Conservation (phyloP, 1,284 basidiomycete genomes). For the Tranzscheliella williamsii region DNA sequence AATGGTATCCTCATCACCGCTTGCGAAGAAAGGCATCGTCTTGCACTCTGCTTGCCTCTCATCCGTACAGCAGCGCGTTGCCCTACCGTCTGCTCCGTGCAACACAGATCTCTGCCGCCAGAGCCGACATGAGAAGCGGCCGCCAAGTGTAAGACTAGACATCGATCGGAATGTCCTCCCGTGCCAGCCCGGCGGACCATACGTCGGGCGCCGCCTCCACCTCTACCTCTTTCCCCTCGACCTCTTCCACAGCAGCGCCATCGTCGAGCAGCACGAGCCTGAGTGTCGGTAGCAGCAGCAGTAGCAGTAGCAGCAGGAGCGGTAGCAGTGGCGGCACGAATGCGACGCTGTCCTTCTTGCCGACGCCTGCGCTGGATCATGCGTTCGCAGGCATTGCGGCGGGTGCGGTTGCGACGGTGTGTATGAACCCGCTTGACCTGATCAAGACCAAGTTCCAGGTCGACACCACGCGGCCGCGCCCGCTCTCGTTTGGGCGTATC, state of each 20-base stretch:
- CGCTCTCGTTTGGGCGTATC: slow-evolving; percentile 4
- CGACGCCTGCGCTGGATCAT: slow-evolving; percentile 71
- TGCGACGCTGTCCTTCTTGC: slow-evolving; percentile 43
- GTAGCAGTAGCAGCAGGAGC: no score
- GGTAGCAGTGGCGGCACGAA: background rate
- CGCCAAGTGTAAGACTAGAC: no score
- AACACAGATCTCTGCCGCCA: no score
- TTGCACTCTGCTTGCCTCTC: no score
- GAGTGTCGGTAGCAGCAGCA: no score
- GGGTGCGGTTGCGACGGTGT: slow-evolving; percentile 86
- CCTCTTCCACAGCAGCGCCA: background rate
- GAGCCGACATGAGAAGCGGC: no score
- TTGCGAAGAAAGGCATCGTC: no score
- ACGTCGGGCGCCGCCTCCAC: background rate
- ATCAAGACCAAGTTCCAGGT: slow-evolving; percentile 94
- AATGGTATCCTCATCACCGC: no score
- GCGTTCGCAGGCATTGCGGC: slow-evolving; percentile 90
- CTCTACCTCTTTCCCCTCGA: background rate
- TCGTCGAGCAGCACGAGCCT: background rate
- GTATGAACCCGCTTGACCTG: slow-evolving; percentile 97
- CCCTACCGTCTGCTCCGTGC: no score
- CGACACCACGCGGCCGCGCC: slow-evolving; percentile 36
- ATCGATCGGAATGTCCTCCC: no score
- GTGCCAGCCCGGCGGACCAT: no score
- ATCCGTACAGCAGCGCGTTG: no score